Percentiles rank a stretch among this genome's conserved stretches.
Evolutionary conservation across 2,329 filamentous ascomycete species (phyloP).

Genomic region (Colletotrichum endophyticum): DNA sequence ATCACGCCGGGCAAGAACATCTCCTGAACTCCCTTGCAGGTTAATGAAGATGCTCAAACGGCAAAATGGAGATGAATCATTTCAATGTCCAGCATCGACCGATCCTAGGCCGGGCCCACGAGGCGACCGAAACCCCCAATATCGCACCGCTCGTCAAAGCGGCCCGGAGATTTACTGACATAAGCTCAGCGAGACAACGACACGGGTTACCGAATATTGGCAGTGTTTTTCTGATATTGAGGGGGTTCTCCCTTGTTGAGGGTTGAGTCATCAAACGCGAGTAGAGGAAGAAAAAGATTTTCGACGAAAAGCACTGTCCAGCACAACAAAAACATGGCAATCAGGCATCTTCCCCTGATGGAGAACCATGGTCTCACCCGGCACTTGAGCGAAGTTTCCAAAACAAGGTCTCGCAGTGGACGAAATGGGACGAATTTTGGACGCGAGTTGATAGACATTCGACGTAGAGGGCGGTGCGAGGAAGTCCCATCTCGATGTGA

Average conservation of each 20-base stretch:
- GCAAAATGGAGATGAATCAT: conserved; percentile 4
- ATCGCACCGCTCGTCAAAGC: background rate
- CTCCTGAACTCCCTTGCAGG: background rate
- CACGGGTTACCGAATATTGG: background rate
- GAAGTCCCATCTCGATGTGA: conserved; percentile 12
- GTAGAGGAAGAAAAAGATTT: background rate
- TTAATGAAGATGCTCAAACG: background rate
- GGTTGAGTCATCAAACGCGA: conserved; percentile 7
- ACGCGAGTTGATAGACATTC: background rate
- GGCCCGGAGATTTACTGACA: conserved; percentile 17
- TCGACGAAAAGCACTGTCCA: background rate
- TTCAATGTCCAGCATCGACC: background rate
- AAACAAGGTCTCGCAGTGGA: background rate
- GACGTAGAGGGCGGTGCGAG: conserved; percentile 13
- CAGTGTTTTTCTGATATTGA: background rate
- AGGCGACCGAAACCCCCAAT: conserved; percentile 16
- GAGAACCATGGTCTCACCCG: conserved; percentile 4
- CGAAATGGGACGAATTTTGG: background rate
- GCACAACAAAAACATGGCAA: conserved; percentile 10
- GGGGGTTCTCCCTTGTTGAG: background rate
- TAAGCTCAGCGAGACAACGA: background rate
- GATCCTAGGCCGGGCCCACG: background rate
- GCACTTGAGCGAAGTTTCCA: background rate
- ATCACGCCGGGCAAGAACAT: background rate
- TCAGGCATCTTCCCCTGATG: conserved; percentile 9